Conservation (phyloP, 1,284 basidiomycete species). For the Afroboletus lepidellus region DNA sequence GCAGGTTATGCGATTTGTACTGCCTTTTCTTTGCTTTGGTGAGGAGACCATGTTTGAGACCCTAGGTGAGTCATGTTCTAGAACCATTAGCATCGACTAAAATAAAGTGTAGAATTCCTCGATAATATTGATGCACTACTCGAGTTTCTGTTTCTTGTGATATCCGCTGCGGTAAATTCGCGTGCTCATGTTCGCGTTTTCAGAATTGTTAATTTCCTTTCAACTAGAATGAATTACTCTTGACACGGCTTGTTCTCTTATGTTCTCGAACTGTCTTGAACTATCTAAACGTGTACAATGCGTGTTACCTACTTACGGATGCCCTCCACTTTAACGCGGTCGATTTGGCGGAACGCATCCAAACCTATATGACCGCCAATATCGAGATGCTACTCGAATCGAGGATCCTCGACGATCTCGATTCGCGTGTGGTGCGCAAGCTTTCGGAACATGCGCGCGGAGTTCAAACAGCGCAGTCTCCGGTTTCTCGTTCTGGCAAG, state of each 20-base stretch:
- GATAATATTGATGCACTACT: slow-evolving; percentile 74
- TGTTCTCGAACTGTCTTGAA: slow-evolving; percentile 77
- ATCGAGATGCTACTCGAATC: slow-evolving; percentile 88
- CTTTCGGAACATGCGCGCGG: slow-evolving; percentile 61
- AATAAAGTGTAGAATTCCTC: slow-evolving; percentile 51
- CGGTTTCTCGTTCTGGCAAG: slow-evolving; percentile 59
- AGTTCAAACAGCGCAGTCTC: slow-evolving; percentile 68
- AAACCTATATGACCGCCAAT: slow-evolving; percentile 81
- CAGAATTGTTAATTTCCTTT: slow-evolving; percentile 5
- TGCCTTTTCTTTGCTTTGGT: slow-evolving; percentile 82
- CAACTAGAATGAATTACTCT: slow-evolving; percentile 79
- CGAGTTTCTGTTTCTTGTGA: slow-evolving; percentile 86
- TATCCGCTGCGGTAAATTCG: slow-evolving; percentile 74
- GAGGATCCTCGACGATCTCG: slow-evolving; percentile 76
- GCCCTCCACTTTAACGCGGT: slow-evolving; percentile 78
- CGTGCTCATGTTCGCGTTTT: not conserved
- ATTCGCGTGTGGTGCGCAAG: slow-evolving; percentile 64
- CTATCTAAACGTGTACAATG: slow-evolving; percentile 76
- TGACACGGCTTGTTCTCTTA: slow-evolving; percentile 82
- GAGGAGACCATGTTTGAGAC: slow-evolving; percentile 75
- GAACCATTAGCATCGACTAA: not conserved
- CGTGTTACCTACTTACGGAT: slow-evolving; percentile 79
- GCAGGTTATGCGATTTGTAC: slow-evolving; percentile 75
- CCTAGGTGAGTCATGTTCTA: slow-evolving; percentile 50
- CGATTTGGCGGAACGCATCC: slow-evolving; percentile 70